Base-by-base conservation (phyloP, 2,329 filamentous ascomycete genomes). In the Chaetomium sp. region DNA sequence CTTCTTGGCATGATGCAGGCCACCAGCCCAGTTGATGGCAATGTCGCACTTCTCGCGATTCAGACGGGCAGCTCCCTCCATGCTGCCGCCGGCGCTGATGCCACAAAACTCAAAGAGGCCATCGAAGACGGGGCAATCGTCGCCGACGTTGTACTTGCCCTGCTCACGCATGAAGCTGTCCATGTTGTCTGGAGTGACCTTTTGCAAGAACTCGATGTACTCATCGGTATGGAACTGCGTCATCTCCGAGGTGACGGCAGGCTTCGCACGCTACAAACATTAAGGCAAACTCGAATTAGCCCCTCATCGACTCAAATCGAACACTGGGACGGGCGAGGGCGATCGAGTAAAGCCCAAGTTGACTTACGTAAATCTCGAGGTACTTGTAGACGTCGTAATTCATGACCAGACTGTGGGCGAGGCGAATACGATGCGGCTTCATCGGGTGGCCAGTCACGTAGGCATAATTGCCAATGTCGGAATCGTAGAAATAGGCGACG, bases 131-230 rank as follows among this genome's bases (percentile, higher is more conserved):
- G 94, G 94, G 65, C 94, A 99, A 70, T 99, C 94, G 65, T 96
- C 94, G 40, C 92, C 89, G 56, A 97, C 91, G 57, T 96, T 96
- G 77, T 94, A 97, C 61, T 91, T 90, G 42, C 81, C 87, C 70
- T 97, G 91, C 70, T 99, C 94, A 65, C 91, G 88, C 64, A 86
- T 82, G 68, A 90, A 97, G 62, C 82, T 82, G 65, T 99, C 95
- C 89, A 97, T 97, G 70, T 99, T 99, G 75, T 99, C 94, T 1
- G 94, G 95, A 0, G 94, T 97, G 54, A 99, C 94, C 66, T 95
- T 95, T 74, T 80, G 88, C 14, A 99, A 78, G 68, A 97, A 99
- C 54, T 96, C 89, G 61, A 99, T 89, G 72, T 99, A 99, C 67
- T 96, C 91, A 68, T 89, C 84, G 51, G 90, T 94, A 71, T 99